A percentile compares a stretch with the other conserved stretches of the same genome.
Conservation (phyloP, 2,329 filamentous ascomycete genomes). For the Fusarium liriodendri region DNA sequence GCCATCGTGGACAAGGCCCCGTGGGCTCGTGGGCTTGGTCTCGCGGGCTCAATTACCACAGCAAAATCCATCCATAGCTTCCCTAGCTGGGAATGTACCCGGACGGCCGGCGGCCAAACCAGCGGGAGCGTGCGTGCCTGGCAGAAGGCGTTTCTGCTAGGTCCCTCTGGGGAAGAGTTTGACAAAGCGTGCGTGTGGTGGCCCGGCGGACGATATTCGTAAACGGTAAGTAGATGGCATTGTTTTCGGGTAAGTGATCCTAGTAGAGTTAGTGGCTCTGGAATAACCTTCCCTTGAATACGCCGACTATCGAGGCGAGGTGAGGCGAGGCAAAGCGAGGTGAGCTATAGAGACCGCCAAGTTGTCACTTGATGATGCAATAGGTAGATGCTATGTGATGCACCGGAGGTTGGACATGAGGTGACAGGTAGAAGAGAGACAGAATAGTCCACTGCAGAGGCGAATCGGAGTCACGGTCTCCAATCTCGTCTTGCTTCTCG, state of each 20-base stretch:
- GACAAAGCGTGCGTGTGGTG: background rate
- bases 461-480: background rate
- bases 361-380: background rate
- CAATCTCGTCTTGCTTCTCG: background rate
- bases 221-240: conserved; percentile 20
- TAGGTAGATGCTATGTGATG: background rate
- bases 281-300: background rate
- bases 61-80: conserved; percentile 8
- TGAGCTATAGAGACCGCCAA: background rate
- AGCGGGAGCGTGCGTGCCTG: conserved; percentile 34
- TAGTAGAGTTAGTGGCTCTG: conserved; percentile 14
- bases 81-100: background rate
- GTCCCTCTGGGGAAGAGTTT: background rate
- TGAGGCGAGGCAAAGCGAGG: background rate
- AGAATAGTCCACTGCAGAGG: background rate
- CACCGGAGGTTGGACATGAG: background rate
- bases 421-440: background rate
- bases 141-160: conserved; percentile 18
- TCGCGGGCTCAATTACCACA: conserved; percentile 15
- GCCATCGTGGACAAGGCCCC: conserved; percentile 36
- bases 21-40: conserved; percentile 6
- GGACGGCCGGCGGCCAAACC: conserved; percentile 12
- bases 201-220: conserved; percentile 13
- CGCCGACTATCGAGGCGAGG: background rate
- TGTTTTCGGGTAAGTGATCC: background rate